phyloP scores from a whole-genome alignment of 106 monocot genomes.

The Dendrobium officinale region DNA sequence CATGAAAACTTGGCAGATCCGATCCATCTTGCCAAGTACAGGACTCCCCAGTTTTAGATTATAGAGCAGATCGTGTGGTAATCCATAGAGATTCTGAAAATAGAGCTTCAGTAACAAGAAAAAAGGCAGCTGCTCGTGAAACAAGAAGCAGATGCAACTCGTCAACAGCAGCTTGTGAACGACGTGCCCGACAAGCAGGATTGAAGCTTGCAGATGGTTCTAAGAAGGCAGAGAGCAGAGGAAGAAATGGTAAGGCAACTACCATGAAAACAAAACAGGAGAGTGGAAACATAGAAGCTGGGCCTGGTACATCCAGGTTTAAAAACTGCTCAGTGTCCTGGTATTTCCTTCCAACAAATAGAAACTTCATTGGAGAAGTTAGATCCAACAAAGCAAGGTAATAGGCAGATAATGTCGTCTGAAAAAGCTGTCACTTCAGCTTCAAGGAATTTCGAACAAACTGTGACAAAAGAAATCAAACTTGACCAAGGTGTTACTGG shows the following conservation, averaged over 20 bases:
- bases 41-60: constrained; percentile 13
- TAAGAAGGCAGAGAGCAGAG: constrained; percentile 12
- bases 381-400: not conserved
- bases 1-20: constrained; percentile 12
- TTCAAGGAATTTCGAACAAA: not conserved
- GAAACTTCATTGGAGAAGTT: not conserved
- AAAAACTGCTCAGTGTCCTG: not conserved
- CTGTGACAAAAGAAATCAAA: constrained; percentile 2
- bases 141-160: constrained; percentile 40
- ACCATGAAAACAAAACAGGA: not conserved
- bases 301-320: not conserved
- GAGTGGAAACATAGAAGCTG: not conserved
- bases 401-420: not conserved
- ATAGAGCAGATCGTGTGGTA: constrained; percentile 15
- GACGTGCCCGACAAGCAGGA: constrained; percentile 47
- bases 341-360: not conserved
- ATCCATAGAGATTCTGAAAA: constrained; percentile 33
- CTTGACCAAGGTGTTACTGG: not conserved
- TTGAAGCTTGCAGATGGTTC: constrained; percentile 24
- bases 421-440: not conserved
- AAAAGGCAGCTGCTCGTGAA: constrained; percentile 75
- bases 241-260: constrained; percentile 5
- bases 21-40: constrained; percentile 14
- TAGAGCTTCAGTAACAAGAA: constrained; percentile 56
- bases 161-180: constrained; percentile 40